Evolutionary conservation across 1,284 basidiomycete species (phyloP).

Genomic region (Pseudomicrostroma phylloplanum): DNA sequence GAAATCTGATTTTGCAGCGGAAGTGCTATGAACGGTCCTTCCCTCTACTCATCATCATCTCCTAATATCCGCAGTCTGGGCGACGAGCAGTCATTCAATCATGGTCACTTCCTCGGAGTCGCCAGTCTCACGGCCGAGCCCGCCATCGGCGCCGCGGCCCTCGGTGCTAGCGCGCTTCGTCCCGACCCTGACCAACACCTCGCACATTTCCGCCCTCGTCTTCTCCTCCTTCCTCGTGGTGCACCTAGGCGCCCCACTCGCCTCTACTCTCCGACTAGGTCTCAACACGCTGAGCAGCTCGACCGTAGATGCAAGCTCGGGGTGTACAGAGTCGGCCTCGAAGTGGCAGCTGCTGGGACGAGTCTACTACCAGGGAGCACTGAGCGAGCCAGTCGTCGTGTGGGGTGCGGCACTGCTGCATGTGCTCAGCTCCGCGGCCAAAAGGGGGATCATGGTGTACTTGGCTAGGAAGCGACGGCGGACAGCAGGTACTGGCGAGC

Average conservation of each 20-base stretch:
- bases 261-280: background rate
- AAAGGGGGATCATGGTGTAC: background rate
- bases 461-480: background rate
- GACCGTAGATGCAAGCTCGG: background rate
- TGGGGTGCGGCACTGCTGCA: background rate
- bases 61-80: no score
- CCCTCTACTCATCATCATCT: no score
- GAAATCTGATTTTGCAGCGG: no score
- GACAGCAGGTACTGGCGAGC: background rate
- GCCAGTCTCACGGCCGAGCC: no score
- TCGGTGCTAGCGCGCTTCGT: background rate
- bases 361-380: background rate
- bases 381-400: background rate
- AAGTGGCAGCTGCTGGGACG: background rate
- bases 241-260: constrained; percentile 1
- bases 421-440: background rate
- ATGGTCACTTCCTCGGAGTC: no score
- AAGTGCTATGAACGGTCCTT: no score
- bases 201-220: background rate
- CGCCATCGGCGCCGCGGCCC: no score
- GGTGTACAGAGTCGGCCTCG: background rate
- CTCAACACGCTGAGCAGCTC: background rate
- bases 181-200: background rate
- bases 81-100: no score
- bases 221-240: constrained; percentile 5